phyloP scores from a whole-genome alignment of 225 moss, liverwort and hornwort species.

The Bryoerythrophyllum caledonicum region DNA sequence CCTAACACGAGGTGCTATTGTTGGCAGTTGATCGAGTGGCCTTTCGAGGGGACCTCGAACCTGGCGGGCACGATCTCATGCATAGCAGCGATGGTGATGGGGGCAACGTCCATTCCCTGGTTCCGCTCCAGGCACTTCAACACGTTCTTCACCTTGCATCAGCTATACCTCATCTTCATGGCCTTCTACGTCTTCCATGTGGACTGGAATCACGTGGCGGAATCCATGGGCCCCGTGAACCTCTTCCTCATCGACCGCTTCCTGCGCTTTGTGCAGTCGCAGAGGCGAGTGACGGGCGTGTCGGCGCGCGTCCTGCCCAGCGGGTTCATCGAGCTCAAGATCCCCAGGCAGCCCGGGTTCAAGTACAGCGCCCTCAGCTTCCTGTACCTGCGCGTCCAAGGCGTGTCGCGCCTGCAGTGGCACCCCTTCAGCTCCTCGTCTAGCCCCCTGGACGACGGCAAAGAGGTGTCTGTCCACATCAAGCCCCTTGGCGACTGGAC shows the following conservation, averaged over 20 bases:
- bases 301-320: slow-evolving; percentile 51
- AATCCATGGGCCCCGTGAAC: slow-evolving; percentile 48
- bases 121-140: slow-evolving; percentile 52
- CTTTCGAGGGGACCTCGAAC: slow-evolving; percentile 20
- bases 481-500: slow-evolving; percentile 73
- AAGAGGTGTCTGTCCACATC: slow-evolving; percentile 46
- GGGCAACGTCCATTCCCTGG: slow-evolving; percentile 47
- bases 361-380: slow-evolving; percentile 60
- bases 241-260: slow-evolving; percentile 87
- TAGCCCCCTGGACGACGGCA: slow-evolving; percentile 43
- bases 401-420: slow-evolving; percentile 53
- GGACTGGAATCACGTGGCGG: slow-evolving; percentile 15
- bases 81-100: slow-evolving; percentile 40
- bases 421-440: slow-evolving; percentile 84
- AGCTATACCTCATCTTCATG: slow-evolving; percentile 67
- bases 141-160: slow-evolving; percentile 61
- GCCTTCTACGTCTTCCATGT: slow-evolving; percentile 51
- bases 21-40: slow-evolving; percentile 45
- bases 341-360: slow-evolving; percentile 44
- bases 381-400: slow-evolving; percentile 49
- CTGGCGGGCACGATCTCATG: slow-evolving; percentile 46
- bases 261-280: slow-evolving; percentile 71
- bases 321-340: slow-evolving; percentile 62
- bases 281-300: slow-evolving; percentile 38
- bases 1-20: neutral